Evolutionary conservation across 371 early-diverging fungal genomes (phyloP).

Genomic region (Syncephalis fuscata): DNA sequence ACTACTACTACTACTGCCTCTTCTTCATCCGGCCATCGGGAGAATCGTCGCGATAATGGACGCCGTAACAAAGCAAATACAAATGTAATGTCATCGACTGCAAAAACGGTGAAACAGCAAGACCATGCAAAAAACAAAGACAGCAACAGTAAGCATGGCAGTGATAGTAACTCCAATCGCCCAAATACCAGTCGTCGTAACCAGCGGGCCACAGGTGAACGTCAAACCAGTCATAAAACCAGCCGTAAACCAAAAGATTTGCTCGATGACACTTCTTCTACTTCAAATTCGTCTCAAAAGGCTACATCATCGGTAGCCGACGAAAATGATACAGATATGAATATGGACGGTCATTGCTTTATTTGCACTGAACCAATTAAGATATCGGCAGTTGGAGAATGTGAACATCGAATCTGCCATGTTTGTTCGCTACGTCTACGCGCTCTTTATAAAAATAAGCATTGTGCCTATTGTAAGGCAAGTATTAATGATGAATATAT

Average conservation of each 20-base stretch:
- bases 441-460: slow-evolving; percentile 64
- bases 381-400: slow-evolving; percentile 70
- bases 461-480: slow-evolving; percentile 88
- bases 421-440: slow-evolving; percentile 75
- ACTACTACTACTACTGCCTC: no score
- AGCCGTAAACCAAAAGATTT: neutral
- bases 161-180: no score
- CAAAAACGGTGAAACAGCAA: no score
- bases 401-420: slow-evolving; percentile 86
- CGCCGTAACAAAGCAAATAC: no score
- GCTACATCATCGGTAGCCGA: neutral
- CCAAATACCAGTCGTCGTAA: no score
- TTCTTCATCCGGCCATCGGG: no score
- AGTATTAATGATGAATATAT: slow-evolving; percentile 1
- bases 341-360: slow-evolving; percentile 44
- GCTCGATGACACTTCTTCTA: neutral
- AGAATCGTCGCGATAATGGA: no score
- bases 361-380: slow-evolving; percentile 80
- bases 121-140: no score
- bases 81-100: no score
- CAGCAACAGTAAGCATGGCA: no score
- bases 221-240: neutral
- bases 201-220: no score
- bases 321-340: slow-evolving; percentile 16
- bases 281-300: neutral